Evolutionary conservation across 768 basidiomycete genomes (phyloP), one percentile per base, ranked within the genome.

Genomic region (Suillus subluteus): DNA sequence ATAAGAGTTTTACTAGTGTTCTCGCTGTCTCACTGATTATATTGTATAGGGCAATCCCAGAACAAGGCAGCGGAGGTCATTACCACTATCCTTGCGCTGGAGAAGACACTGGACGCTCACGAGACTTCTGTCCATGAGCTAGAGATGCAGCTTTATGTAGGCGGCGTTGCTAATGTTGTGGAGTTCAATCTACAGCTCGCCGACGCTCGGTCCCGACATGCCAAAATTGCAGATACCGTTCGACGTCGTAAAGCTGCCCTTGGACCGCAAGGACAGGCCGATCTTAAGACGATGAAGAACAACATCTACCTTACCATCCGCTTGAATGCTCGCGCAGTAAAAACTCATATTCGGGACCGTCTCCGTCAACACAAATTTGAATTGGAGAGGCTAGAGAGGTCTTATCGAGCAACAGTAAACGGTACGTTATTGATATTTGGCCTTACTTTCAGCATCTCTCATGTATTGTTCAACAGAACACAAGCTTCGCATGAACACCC

Each of bases 401-500:
- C 6, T 1, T 69, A 66, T 64, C 56, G 64, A 6, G 71, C 38
- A 43, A 62, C 40, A 69, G 48, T 54, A 0, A 54, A 54, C 66
- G 66, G 67, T 62, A 61, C 40, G 72, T 76, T 63, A 58, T 5
- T 41, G 3, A 41, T 48, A 0, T 32, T 65, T 4, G 0, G 1
- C 30, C 37, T 67, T 3, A 32, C 56, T 58, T 58, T 7, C 43
- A 72, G 75, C 6, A 74, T 74, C 23, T 54, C 78, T 15, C 58
- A 71, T n/a, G 62, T 63, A 0, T 76, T 78, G n/a, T 67, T 74
- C 74, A 21, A 46, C 71, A n/a, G 38, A 66, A 21, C 40, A 69
- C 7, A 76, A 76, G 48, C 35, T 79, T 8, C 62, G 67, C 12
- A 43, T 52, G 1, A 77, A 77, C 66, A 75, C 74, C 13, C 62